A percentile compares a stretch with the other conserved stretches of the same genome.
Evolutionary conservation across 164 flowering plant genomes (phyloP).

Genomic region (Cinnamomum chago): DNA sequence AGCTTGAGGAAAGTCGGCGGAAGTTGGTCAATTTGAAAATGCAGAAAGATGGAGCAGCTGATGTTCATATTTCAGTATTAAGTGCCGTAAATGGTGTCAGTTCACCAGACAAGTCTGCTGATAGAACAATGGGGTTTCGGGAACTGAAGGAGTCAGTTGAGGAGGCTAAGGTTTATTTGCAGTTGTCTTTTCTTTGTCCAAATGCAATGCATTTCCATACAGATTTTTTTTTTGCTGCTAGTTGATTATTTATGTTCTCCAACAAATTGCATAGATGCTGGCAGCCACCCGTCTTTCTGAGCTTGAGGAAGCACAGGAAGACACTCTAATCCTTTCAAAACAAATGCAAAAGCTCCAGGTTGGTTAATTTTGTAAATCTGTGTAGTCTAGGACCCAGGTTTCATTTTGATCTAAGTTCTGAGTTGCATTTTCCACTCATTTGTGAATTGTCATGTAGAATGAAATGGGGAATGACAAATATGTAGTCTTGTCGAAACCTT

Average conservation of each 20-base stretch:
- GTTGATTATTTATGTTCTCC: constrained; percentile 5
- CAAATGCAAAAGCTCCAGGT: constrained; percentile 84
- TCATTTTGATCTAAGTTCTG: neutral
- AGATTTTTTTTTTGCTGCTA: neutral
- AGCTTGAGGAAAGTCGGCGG: constrained; percentile 92
- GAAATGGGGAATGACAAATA: constrained; percentile 75
- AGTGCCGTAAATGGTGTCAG: constrained; percentile 56
- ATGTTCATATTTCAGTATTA: constrained; percentile 36
- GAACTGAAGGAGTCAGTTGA: constrained; percentile 79
- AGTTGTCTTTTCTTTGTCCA: neutral
- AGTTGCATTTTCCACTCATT: constrained; percentile 3
- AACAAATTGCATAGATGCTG: constrained; percentile 39
- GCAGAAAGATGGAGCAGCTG: constrained; percentile 70
- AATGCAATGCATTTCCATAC: neutral
- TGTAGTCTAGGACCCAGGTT: neutral
- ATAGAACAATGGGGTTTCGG: constrained; percentile 46
- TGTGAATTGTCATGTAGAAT: constrained; percentile 33
- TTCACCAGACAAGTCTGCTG: constrained; percentile 66
- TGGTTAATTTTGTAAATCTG: constrained; percentile 1
- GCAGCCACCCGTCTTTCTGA: constrained; percentile 76
- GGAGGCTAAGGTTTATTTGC: constrained; percentile 64
- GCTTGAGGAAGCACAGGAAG: constrained; percentile 72
- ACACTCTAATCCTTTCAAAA: constrained; percentile 48
- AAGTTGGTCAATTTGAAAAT: constrained; percentile 71
- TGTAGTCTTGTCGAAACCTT: constrained; percentile 62